Evolutionary conservation across 306 rosid species (phyloP).

Genomic region (Quercus robur): DNA sequence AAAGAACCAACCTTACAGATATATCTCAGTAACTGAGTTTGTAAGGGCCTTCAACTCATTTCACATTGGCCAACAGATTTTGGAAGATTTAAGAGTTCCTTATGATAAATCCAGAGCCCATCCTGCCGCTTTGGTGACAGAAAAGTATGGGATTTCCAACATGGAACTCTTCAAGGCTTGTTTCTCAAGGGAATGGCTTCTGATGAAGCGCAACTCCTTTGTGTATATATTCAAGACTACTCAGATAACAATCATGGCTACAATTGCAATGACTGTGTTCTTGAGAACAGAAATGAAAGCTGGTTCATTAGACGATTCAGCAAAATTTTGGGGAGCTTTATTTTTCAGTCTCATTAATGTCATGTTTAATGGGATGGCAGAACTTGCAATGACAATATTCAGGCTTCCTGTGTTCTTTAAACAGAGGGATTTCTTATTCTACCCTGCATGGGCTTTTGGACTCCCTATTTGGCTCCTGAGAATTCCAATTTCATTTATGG

Average conservation of each 20-base stretch:
- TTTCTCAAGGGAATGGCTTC: conserved; percentile 69
- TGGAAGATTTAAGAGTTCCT: conserved; percentile 44
- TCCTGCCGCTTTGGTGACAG: conserved; percentile 65
- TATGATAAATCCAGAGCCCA: conserved; percentile 50
- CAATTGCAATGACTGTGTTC: conserved; percentile 58
- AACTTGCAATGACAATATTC: conserved; percentile 49
- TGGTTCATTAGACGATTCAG: conserved; percentile 43
- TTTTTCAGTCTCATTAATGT: conserved; percentile 59
- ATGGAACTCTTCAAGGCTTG: conserved; percentile 74
- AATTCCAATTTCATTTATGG: conserved; percentile 65
- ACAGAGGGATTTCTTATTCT: conserved; percentile 76
- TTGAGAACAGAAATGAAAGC: conserved; percentile 58
- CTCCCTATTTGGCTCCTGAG: conserved; percentile 74
- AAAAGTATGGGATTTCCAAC: conserved; percentile 64
- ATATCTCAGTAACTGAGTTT: conserved; percentile 57
- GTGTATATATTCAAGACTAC: conserved; percentile 54
- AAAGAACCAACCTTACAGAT: conserved; percentile 45
- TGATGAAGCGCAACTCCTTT: conserved; percentile 60
- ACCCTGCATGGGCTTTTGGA: conserved; percentile 77
- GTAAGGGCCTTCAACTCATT: conserved; percentile 37
- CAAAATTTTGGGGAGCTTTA: conserved; percentile 64
- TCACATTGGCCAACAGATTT: conserved; percentile 49
- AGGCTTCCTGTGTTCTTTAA: conserved; percentile 69
- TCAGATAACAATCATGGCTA: conserved; percentile 53
- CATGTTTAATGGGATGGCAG: conserved; percentile 83